These are phyloP conservation scores for Dioscorea cayenensis DNA, from an alignment of 116 monocot genomes.

Conservation along the genomic window DNA sequence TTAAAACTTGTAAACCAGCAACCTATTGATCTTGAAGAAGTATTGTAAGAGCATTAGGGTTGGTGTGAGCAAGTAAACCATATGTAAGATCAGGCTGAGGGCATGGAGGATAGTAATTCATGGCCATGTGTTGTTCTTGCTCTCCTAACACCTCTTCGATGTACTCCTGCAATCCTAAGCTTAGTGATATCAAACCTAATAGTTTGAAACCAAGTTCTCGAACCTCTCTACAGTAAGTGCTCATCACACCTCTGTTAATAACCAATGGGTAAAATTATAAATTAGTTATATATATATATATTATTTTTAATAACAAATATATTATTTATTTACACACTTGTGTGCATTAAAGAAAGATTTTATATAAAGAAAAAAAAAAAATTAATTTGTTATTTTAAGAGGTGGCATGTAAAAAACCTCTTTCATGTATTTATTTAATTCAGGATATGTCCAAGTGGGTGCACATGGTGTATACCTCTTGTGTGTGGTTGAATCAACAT, in stretches of 20 bases:
- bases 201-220: constrained; percentile 52
- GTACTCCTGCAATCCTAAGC: constrained; percentile 65
- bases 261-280: not conserved
- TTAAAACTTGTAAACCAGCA: constrained; percentile 55
- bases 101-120: constrained; percentile 81
- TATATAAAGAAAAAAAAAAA: too few relatives aligned
- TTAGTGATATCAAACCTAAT: constrained; percentile 52
- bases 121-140: constrained; percentile 88
- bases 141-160: constrained; percentile 47
- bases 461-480: too few relatives aligned
- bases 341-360: too few relatives aligned
- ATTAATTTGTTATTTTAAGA: too few relatives aligned
- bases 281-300: too few relatives aligned
- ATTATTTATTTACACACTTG: too few relatives aligned
- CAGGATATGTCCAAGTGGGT: too few relatives aligned
- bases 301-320: too few relatives aligned
- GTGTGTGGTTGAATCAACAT: too few relatives aligned
- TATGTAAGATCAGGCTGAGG: constrained; percentile 78
- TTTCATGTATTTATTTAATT: too few relatives aligned
- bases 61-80: constrained; percentile 76
- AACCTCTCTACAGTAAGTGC: constrained; percentile 55
- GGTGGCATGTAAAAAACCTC: too few relatives aligned
- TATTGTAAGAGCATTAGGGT: constrained; percentile 80
- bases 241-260: constrained; percentile 52
- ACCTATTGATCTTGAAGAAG: constrained; percentile 64